Conservation (phyloP, 257 asterid genomes). For the Forsythia suspensa region DNA sequence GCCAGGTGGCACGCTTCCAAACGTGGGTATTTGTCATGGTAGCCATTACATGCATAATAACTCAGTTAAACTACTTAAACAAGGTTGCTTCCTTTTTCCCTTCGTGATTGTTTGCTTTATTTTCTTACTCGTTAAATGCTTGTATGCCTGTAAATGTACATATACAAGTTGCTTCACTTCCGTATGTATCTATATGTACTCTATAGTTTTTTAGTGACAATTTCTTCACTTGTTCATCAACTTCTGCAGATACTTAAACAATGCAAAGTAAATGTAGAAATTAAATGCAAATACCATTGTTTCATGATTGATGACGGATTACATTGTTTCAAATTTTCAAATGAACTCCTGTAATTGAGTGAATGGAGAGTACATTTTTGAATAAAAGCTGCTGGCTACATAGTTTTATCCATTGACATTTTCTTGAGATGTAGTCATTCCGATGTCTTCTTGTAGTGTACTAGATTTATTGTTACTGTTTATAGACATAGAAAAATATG, state of each 20-base stretch:
- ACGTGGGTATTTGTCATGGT: conserved; percentile 84
- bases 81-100: conserved; percentile 45
- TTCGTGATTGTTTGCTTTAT: background rate
- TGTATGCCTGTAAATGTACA: background rate
- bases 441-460: background rate
- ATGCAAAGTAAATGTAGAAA: background rate
- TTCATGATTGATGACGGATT: background rate
- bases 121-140: background rate
- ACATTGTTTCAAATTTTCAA: background rate
- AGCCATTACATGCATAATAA: conserved; percentile 58
- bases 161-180: background rate
- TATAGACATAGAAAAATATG: background rate
- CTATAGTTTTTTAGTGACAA: background rate
- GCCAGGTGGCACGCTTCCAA: conserved; percentile 60
- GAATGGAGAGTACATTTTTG: background rate
- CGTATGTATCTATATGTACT: background rate
- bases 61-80: conserved; percentile 79
- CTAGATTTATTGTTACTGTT: background rate
- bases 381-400: background rate
- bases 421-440: background rate
- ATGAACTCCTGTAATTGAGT: background rate
- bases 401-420: background rate
- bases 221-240: background rate
- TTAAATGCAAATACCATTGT: background rate
- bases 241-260: background rate